phyloP scores from a whole-genome alignment of 2,329 filamentous ascomycete species.

The Aspergillus awamori region DNA sequence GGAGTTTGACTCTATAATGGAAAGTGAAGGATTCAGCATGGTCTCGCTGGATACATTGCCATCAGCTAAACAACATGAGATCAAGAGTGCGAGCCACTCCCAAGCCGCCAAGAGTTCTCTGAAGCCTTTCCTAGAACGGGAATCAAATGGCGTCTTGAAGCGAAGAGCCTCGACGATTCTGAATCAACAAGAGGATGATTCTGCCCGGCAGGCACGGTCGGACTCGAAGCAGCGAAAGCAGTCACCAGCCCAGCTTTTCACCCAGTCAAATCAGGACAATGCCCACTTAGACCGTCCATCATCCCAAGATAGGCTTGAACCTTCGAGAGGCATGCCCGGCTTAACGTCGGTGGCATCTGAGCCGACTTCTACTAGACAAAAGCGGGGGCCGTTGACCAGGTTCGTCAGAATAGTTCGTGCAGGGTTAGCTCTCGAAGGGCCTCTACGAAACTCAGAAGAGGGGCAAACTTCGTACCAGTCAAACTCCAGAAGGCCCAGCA shows the following conservation, averaged over 20 bases:
- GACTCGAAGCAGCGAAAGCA: background rate
- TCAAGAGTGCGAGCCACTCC: slow-evolving; percentile 33
- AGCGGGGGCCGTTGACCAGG: slow-evolving; percentile 29
- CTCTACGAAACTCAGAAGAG: slow-evolving; percentile 28
- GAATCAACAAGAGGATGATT: slow-evolving; percentile 18
- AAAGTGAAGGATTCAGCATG: slow-evolving; percentile 62
- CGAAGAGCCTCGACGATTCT: slow-evolving; percentile 29
- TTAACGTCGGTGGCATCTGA: slow-evolving; percentile 16
- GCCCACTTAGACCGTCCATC: background rate
- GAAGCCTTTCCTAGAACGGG: slow-evolving; percentile 33
- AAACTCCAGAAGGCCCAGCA: slow-evolving; percentile 10
- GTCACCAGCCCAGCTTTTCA: background rate
- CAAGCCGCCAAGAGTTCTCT: slow-evolving; percentile 30
- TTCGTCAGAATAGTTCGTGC: slow-evolving; percentile 40
- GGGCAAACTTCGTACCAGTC: background rate
- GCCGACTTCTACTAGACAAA: slow-evolving; percentile 1
- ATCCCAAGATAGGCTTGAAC: background rate
- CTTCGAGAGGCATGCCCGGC: slow-evolving; percentile 18
- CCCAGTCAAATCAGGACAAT: background rate
- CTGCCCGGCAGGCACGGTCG: slow-evolving; percentile 17
- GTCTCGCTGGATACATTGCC: slow-evolving; percentile 58
- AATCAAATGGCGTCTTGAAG: slow-evolving; percentile 31
- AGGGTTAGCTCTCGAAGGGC: slow-evolving; percentile 42
- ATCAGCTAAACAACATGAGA: slow-evolving; percentile 49
- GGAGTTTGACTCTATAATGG: slow-evolving; percentile 59